Conservation (phyloP, 805 yeast species). For the Ogataea neopini region DNA sequence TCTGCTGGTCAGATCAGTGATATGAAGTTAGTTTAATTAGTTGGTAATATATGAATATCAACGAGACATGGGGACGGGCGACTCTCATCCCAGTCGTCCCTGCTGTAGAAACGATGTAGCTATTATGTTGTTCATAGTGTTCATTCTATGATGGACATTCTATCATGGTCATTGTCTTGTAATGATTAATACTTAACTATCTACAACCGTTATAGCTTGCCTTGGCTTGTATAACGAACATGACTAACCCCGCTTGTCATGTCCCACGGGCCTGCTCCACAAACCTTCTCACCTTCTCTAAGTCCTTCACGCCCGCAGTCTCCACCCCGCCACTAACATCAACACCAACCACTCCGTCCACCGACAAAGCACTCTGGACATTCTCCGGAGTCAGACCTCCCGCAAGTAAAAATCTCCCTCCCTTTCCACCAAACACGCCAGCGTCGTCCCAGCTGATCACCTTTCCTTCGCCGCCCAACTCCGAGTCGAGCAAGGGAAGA, state of each 20-base stretch:
- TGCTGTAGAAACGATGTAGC: too few relatives aligned
- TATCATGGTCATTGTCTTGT: too few relatives aligned
- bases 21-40: too few relatives aligned
- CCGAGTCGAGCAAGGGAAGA: conserved; percentile 77
- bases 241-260: conserved; percentile 18
- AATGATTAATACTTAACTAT: too few relatives aligned
- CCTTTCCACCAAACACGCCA: conserved; percentile 35
- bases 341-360: conserved; percentile 74
- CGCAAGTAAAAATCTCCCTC: conserved; percentile 63
- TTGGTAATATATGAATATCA: too few relatives aligned
- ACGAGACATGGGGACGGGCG: too few relatives aligned
- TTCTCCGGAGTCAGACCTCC: conserved; percentile 87
- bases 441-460: conserved; percentile 70
- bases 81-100: too few relatives aligned
- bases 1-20: too few relatives aligned
- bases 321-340: conserved; percentile 98
- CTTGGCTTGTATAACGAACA: too few relatives aligned
- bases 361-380: conserved; percentile 51
- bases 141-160: too few relatives aligned
- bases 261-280: conserved; percentile 45
- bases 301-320: conserved; percentile 71
- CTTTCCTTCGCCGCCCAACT: conserved; percentile 89
- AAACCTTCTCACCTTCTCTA: conserved; percentile 59
- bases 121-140: too few relatives aligned
- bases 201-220: too few relatives aligned